A percentile compares a stretch with the other conserved stretches of the same genome.
phyloP scores from a whole-genome alignment of 176 grass and related monocot genomes.

The Lolium perenne region DNA sequence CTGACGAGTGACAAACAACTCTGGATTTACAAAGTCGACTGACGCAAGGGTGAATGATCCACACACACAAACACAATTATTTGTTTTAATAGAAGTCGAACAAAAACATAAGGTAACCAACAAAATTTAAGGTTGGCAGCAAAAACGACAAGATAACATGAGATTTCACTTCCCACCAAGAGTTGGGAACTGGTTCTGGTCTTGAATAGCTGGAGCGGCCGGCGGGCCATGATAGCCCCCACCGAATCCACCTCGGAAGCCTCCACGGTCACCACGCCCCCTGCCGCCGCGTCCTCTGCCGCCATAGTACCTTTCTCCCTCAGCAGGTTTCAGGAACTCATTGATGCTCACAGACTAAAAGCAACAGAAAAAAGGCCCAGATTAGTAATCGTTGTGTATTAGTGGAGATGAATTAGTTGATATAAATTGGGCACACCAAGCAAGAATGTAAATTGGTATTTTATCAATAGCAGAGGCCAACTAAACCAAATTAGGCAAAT shows the following conservation, averaged over 20 bases:
- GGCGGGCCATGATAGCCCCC: constrained; percentile 28
- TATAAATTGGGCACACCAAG: background rate
- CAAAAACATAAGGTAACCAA: background rate
- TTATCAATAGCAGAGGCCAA: background rate
- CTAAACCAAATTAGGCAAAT: constrained; percentile 1
- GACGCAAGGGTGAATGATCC: background rate
- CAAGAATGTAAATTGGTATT: background rate
- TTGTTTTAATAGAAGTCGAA: constrained; percentile 20
- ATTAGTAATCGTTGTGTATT: too few relatives aligned
- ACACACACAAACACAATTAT: constrained; percentile 39
- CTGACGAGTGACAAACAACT: constrained; percentile 34
- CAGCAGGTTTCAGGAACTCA: constrained; percentile 45
- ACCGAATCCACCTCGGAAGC: constrained; percentile 57
- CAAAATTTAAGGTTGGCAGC: constrained; percentile 30
- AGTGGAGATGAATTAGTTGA: too few relatives aligned
- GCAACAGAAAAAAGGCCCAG: background rate
- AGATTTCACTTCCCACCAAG: constrained; percentile 72
- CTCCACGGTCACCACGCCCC: constrained; percentile 62
- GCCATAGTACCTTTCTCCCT: constrained; percentile 66
- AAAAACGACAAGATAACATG: background rate
- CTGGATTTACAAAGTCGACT: constrained; percentile 54
- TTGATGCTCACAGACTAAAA: background rate
- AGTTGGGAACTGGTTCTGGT: constrained; percentile 73
- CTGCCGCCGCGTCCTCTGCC: constrained; percentile 73
- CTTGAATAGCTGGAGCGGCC: constrained; percentile 68